These are phyloP conservation scores for Periconia digitata DNA, from an alignment of 2,329 filamentous ascomycete genomes.

Conservation along the genomic window DNA sequence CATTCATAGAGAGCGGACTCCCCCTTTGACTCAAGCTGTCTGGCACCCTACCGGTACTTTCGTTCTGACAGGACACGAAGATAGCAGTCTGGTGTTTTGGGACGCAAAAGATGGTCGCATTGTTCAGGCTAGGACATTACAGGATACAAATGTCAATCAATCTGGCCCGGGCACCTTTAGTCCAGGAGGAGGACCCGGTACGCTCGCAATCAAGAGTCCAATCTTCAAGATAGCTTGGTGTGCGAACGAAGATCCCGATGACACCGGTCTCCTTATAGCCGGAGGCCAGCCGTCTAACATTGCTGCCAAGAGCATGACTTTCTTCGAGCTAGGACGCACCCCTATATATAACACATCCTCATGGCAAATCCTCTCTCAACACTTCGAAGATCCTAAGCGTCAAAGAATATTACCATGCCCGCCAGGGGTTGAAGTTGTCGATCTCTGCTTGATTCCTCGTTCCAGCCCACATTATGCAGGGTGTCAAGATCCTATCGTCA, in stretches of 20 bases:
- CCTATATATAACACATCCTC: slow-evolving; percentile 89
- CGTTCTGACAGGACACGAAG: slow-evolving; percentile 82
- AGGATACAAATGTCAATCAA: slow-evolving; percentile 72
- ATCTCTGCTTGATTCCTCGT: slow-evolving; percentile 83
- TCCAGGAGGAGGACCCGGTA: slow-evolving; percentile 49
- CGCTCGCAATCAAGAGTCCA: slow-evolving; percentile 67
- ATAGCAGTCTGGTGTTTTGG: slow-evolving; percentile 92
- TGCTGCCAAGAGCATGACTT: slow-evolving; percentile 75
- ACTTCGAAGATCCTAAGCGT: slow-evolving; percentile 75
- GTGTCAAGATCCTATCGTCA: slow-evolving; percentile 85
- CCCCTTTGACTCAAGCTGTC: slow-evolving; percentile 76
- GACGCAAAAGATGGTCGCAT: slow-evolving; percentile 86
- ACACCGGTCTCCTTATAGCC: slow-evolving; percentile 84
- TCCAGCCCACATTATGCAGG: slow-evolving; percentile 82
- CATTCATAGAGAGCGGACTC: slow-evolving; percentile 65
- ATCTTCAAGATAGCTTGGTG: slow-evolving; percentile 86
- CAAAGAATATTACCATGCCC: slow-evolving; percentile 74
- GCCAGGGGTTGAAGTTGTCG: slow-evolving; percentile 71
- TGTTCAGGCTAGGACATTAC: slow-evolving; percentile 79
- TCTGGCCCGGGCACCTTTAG: slow-evolving; percentile 53
- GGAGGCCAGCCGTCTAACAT: slow-evolving; percentile 73
- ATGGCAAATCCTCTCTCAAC: slow-evolving; percentile 78
- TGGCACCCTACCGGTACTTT: slow-evolving; percentile 97
- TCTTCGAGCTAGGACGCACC: slow-evolving; percentile 85
- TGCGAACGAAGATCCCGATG: slow-evolving; percentile 89